Conservation (phyloP, 495 filamentous ascomycete genomes). For the Annulohypoxylon bovei region DNA sequence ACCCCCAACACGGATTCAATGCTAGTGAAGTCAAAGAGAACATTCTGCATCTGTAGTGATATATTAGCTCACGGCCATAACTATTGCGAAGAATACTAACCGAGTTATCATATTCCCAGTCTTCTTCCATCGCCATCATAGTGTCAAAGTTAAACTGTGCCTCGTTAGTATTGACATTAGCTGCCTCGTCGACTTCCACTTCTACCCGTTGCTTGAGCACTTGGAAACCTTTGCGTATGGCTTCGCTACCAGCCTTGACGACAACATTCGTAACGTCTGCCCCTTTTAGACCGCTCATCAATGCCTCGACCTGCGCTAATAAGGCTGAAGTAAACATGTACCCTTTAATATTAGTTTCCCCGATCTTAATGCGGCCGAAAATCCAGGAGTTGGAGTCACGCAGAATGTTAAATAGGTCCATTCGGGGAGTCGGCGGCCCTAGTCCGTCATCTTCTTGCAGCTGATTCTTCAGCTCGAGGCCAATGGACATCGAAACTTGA, state of each 20-base stretch:
- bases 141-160: slow-evolving; percentile 19
- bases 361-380: slow-evolving; percentile 54
- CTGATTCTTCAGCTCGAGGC: slow-evolving; percentile 59
- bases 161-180: not conserved
- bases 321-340: slow-evolving; percentile 58
- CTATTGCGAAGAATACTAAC: slow-evolving; percentile 1
- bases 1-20: slow-evolving; percentile 23
- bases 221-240: slow-evolving; percentile 43
- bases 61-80: not conserved
- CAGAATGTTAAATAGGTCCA: slow-evolving; percentile 59
- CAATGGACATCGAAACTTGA: slow-evolving; percentile 56
- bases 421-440: slow-evolving; percentile 52
- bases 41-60: slow-evolving; percentile 24
- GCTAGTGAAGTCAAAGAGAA: slow-evolving; percentile 33
- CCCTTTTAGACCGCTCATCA: slow-evolving; percentile 50
- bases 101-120: slow-evolving; percentile 30
- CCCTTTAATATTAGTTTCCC: slow-evolving; percentile 68
- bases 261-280: slow-evolving; percentile 47
- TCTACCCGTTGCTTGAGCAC: slow-evolving; percentile 31
- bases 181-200: not conserved
- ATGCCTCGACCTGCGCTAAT: slow-evolving; percentile 55
- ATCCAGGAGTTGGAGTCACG: slow-evolving; percentile 57
- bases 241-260: slow-evolving; percentile 48
- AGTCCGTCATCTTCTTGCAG: slow-evolving; percentile 61
- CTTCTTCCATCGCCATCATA: slow-evolving; percentile 32